These are phyloP conservation scores for Trichoderma sp. DNA, from an alignment of 2,329 filamentous ascomycete species.

Conservation along the genomic window DNA sequence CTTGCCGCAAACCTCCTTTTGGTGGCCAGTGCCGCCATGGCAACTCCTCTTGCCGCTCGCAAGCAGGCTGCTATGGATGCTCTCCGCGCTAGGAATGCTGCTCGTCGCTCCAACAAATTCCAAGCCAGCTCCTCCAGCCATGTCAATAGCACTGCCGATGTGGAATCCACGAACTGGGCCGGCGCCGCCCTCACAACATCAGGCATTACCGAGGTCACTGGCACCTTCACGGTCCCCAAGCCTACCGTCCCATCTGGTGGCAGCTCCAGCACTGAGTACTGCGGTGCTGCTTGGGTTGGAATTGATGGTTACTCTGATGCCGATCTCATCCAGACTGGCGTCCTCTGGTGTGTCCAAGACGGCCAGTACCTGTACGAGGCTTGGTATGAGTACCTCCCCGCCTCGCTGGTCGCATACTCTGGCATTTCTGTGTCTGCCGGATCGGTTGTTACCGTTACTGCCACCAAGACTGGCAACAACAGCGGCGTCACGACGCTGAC, in stretches of 20 bases:
- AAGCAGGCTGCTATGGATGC: slow-evolving; percentile 20
- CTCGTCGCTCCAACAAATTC: neutral
- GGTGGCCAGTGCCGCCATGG: neutral
- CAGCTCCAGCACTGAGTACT: neutral
- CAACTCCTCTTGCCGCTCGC: slow-evolving; percentile 6
- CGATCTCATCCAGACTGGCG: slow-evolving; percentile 18
- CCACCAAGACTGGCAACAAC: slow-evolving; percentile 13
- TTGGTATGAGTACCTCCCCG: slow-evolving; percentile 22
- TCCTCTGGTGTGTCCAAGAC: slow-evolving; percentile 4
- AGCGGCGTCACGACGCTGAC: slow-evolving; percentile 5
- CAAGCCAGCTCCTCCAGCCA: neutral
- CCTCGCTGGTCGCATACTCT: neutral
- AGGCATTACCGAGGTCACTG: slow-evolving; percentile 7
- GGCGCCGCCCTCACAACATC: neutral
- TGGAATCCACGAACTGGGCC: slow-evolving; percentile 6
- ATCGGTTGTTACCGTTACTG: slow-evolving; percentile 17
- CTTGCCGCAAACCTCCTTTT: neutral
- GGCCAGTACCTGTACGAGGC: slow-evolving; percentile 8
- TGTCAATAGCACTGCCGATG: neutral
- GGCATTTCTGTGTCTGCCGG: slow-evolving; percentile 4
- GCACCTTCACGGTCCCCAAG: slow-evolving; percentile 15
- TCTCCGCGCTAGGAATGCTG: slow-evolving; percentile 5
- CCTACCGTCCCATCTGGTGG: slow-evolving; percentile 10
- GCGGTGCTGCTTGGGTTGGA: slow-evolving; percentile 19
- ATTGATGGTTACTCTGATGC: slow-evolving; percentile 14